A percentile compares a stretch with the other conserved stretches of the same genome.
Conservation (phyloP, 192 early-diverging fungal species). For the Thamnidium elegans region DNA sequence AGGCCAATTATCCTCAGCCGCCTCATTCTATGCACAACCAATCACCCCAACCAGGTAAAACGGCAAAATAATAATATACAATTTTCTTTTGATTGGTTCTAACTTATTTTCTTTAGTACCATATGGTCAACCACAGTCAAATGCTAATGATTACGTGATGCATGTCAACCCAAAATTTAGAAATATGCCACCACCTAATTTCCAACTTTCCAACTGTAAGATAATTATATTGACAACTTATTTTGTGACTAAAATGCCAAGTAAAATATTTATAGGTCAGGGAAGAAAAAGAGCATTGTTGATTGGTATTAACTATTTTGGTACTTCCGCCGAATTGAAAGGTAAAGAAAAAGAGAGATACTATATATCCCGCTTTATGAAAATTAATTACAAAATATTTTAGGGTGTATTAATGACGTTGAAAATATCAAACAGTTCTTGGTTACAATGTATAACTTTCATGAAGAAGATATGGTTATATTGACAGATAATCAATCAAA, state of each 20-base stretch:
- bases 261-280: conserved; percentile 18
- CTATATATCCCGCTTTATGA: too few species aligned
- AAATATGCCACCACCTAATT: conserved; percentile 33
- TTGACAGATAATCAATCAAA: conserved; percentile 73
- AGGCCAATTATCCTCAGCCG: conserved; percentile 34
- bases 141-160: conserved; percentile 17
- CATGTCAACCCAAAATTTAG: conserved; percentile 25
- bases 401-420: conserved; percentile 85
- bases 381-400: too few species aligned
- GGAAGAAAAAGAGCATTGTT: conserved; percentile 79
- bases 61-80: background rate
- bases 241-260: background rate
- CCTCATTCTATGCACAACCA: conserved; percentile 28
- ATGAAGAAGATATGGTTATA: conserved; percentile 61
- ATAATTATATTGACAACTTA: background rate
- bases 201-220: conserved; percentile 49
- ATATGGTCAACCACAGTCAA: conserved; percentile 10
- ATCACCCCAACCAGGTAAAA: conserved; percentile 18
- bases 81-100: background rate
- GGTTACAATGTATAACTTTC: conserved; percentile 60
- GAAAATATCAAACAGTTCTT: conserved; percentile 72
- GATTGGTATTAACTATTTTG: conserved; percentile 90
- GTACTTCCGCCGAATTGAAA: conserved; percentile 55
- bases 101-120: background rate
- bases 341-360: too few species aligned